A percentile compares a stretch with the other conserved stretches of the same genome.
phyloP scores from a whole-genome alignment of 495 filamentous ascomycete genomes.

The Extremus antarcticus region DNA sequence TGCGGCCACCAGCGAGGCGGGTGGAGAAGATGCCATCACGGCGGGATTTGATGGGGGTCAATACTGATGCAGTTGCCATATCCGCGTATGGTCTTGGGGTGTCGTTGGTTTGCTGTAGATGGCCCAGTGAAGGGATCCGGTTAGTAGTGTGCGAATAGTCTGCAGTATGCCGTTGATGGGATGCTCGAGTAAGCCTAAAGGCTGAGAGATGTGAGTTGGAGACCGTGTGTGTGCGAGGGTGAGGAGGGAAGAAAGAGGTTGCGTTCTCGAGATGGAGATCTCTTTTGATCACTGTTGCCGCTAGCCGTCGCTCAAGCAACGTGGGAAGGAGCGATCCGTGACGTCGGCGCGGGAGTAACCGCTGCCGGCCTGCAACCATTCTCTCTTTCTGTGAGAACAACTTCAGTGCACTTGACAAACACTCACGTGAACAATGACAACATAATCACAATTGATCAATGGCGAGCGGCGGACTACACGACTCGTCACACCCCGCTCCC shows the following conservation, averaged over 20 bases:
- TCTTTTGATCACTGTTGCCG: too few relatives aligned
- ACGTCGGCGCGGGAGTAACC: too few relatives aligned
- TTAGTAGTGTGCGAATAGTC: constrained; percentile 16
- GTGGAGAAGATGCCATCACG: constrained; percentile 86
- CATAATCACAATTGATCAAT: not conserved
- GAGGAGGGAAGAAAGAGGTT: constrained; percentile 14
- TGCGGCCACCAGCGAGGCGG: constrained; percentile 84
- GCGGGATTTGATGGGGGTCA: constrained; percentile 78
- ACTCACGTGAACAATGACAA: not conserved
- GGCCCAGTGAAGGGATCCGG: constrained; percentile 20
- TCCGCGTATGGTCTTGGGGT: constrained; percentile 15
- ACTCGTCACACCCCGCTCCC: not conserved
- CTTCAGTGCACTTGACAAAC: not conserved
- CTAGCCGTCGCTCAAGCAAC: not conserved
- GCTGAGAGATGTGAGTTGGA: constrained; percentile 25
- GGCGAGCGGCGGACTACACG: constrained; percentile 5
- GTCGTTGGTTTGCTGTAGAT: constrained; percentile 7
- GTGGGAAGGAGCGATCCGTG: not conserved
- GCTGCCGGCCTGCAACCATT: too few relatives aligned
- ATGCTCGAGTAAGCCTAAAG: constrained; percentile 8
- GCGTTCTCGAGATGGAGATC: too few relatives aligned
- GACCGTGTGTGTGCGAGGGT: constrained; percentile 22
- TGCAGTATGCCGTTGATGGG: constrained; percentile 20
- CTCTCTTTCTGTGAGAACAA: too few relatives aligned
- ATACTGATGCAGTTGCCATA: constrained; percentile 83